These are phyloP conservation scores for Chaetothyriales sp. DNA, from an alignment of 2,329 filamentous ascomycete species.

Conservation along the genomic window DNA sequence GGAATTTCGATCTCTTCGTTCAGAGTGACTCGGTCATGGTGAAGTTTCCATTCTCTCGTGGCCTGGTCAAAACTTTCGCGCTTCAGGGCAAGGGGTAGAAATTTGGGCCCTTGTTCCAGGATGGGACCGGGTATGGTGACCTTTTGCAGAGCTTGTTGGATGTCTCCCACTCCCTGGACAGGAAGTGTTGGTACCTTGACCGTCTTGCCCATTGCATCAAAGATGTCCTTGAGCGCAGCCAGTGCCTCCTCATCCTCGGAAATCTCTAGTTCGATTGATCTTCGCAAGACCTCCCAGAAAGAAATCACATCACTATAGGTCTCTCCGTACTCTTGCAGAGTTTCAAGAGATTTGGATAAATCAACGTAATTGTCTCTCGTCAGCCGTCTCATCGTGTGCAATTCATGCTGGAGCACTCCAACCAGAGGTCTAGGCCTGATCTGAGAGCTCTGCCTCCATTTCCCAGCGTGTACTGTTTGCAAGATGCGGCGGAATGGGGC, in stretches of 20 bases:
- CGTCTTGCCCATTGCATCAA: conserved; percentile 25
- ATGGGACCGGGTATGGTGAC: conserved; percentile 2
- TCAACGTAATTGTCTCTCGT: conserved; percentile 27
- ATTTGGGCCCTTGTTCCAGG: conserved; percentile 27
- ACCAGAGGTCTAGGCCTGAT: conserved; percentile 36
- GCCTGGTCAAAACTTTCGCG: conserved; percentile 41
- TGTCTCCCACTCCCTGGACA: conserved; percentile 24
- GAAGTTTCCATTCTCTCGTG: conserved; percentile 41
- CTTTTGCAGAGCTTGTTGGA: conserved; percentile 21
- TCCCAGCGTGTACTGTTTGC: conserved; percentile 34
- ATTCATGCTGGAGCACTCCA: conserved; percentile 35
- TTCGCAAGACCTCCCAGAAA: conserved; percentile 39
- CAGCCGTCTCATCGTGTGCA: conserved; percentile 36
- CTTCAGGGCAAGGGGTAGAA: conserved; percentile 41
- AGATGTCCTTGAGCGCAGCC: conserved; percentile 29
- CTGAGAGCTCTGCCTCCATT: conserved; percentile 31
- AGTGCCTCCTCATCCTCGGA: conserved; percentile 28
- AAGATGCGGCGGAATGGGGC: conserved; percentile 44
- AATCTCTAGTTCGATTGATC: conserved; percentile 38
- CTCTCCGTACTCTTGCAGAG: conserved; percentile 27
- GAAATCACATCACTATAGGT: conserved; percentile 39
- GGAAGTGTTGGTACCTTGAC: conserved; percentile 20
- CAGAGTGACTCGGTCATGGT: conserved; percentile 40
- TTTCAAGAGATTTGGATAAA: conserved; percentile 27
- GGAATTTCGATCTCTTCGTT: conserved; percentile 39